Evolutionary conservation across 352 stramenopile genomes (phyloP).

Genomic region (Globisporangium megalacanthum): DNA sequence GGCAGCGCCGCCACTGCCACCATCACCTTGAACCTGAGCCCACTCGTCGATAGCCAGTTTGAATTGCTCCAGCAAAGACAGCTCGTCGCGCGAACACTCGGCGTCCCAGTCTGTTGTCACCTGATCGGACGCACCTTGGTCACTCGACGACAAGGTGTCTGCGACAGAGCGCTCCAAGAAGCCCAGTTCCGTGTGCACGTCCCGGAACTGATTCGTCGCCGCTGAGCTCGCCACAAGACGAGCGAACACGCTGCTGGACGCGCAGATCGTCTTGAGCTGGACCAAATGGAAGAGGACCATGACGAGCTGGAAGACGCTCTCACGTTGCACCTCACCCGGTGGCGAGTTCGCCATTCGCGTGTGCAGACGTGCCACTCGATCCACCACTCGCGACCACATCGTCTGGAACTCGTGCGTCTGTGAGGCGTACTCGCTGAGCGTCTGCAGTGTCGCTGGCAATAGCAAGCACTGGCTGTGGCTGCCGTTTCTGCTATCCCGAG

Average conservation of each 20-base stretch:
- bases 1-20: neutral
- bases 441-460: too few relatives aligned
- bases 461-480: too few relatives aligned
- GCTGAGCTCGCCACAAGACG: neutral
- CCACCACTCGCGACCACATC: neutral
- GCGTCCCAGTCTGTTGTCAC: neutral
- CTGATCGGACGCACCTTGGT: too few relatives aligned
- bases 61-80: neutral
- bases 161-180: neutral
- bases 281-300: slow-evolving; percentile 1
- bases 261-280: neutral
- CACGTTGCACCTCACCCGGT: too few relatives aligned
- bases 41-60: too few relatives aligned
- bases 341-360: neutral
- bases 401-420: neutral
- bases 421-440: neutral
- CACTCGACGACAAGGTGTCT: neutral
- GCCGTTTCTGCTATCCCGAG: too few relatives aligned
- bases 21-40: too few relatives aligned
- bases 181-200: neutral
- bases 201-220: neutral
- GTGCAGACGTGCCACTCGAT: neutral
- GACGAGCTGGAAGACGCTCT: slow-evolving; percentile 2
- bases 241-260: neutral
- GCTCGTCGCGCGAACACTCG: too few relatives aligned